Conservation (phyloP, 2,329 filamentous ascomycete species). For the Sclerotinia trifoliorum region DNA sequence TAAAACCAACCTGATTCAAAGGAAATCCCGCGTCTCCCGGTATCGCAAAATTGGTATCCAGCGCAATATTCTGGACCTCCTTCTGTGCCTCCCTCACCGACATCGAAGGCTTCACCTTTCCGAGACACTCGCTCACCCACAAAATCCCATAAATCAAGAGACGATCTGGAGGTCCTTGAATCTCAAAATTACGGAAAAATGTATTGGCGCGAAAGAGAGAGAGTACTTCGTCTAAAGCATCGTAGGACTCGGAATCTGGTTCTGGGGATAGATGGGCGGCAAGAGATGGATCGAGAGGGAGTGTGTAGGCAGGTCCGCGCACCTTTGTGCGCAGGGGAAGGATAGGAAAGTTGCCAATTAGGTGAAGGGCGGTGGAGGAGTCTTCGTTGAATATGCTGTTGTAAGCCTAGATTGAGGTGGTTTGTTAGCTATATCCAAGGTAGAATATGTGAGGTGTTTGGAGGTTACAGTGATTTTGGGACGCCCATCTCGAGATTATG, state of each 20-base stretch:
- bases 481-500: not conserved
- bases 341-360: constrained; percentile 87
- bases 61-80: constrained; percentile 84
- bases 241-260: constrained; percentile 88
- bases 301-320: constrained; percentile 88
- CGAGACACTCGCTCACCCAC: constrained; percentile 86
- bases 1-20: constrained; percentile 71
- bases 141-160: constrained; percentile 96
- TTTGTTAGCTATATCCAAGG: constrained; percentile 5
- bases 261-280: constrained; percentile 59
- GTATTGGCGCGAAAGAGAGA: constrained; percentile 95
- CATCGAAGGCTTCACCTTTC: constrained; percentile 78
- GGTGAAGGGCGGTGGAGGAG: constrained; percentile 55
- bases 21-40: constrained; percentile 92
- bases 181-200: constrained; percentile 99
- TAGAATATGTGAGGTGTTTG: not conserved
- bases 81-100: constrained; percentile 59
- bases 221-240: constrained; percentile 92
- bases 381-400: constrained; percentile 94
- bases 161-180: constrained; percentile 91
- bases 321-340: constrained; percentile 93
- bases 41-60: constrained; percentile 90
- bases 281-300: constrained; percentile 56
- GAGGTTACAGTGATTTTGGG: not conserved
- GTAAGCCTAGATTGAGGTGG: constrained; percentile 66